A percentile compares a stretch with the other conserved stretches of the same genome.
Evolutionary conservation across 352 stramenopile genomes (phyloP).

Genomic region (Elongisporangium undulatum): DNA sequence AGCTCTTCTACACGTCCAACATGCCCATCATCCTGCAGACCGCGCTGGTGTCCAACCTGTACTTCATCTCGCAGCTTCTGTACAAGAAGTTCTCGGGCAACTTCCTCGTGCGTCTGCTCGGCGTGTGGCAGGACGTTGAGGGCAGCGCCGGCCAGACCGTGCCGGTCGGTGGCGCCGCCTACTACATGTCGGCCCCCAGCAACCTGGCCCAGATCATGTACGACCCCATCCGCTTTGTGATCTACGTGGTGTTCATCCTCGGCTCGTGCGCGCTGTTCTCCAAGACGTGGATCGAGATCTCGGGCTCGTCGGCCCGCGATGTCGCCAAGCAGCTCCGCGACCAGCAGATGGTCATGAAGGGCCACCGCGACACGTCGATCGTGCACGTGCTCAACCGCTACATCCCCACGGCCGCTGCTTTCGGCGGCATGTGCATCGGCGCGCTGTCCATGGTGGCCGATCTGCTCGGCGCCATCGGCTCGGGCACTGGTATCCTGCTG

Average conservation of each 20-base stretch:
- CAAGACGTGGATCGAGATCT: constrained; percentile 99
- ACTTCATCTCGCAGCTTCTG: constrained; percentile 99
- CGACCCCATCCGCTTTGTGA: constrained; percentile 98
- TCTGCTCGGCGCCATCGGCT: constrained; percentile 98
- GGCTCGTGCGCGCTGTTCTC: constrained; percentile 98
- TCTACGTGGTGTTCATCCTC: constrained; percentile 99
- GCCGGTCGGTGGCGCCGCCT: constrained; percentile 94
- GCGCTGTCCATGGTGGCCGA: constrained; percentile 98
- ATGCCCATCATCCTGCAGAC: constrained; percentile 99
- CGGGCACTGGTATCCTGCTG: constrained; percentile 98
- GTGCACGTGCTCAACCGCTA: constrained; percentile 99
- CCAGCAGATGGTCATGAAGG: constrained; percentile 99
- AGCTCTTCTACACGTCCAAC: constrained; percentile 99
- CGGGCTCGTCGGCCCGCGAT: constrained; percentile 95
- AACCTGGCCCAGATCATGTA: constrained; percentile 96
- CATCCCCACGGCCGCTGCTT: constrained; percentile 98
- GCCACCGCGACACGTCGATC: constrained; percentile 96
- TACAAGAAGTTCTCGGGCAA: constrained; percentile 99
- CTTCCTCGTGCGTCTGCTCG: constrained; percentile 97
- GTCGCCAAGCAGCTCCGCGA: constrained; percentile 98
- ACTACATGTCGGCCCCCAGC: constrained; percentile 97
- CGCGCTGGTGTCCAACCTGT: constrained; percentile 98
- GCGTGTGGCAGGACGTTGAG: constrained; percentile 98
- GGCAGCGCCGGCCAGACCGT: constrained; percentile 92
- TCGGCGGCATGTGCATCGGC: constrained; percentile 99